Evolutionary conservation across 768 basidiomycete species (phyloP), one percentile per base, ranked within the genome.

Genomic region (Rhizopogon sp.): DNA sequence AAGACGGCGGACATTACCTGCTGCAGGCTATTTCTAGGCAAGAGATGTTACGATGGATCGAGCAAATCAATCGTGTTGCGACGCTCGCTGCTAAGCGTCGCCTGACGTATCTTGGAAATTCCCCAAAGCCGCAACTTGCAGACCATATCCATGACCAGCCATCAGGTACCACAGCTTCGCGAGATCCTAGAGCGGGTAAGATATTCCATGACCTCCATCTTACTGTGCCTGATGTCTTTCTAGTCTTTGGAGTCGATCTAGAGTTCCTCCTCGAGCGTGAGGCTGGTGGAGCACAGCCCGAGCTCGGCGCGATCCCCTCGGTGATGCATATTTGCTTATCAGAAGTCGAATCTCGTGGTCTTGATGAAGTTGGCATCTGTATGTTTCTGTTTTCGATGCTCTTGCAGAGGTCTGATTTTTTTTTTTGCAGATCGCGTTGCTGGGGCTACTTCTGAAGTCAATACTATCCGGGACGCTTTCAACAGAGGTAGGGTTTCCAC

Each of bases 281-380:
- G 58, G 74, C 77, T 6, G 72, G 72, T 17, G 74, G 76, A 43
- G 74, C 67, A 13, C 74, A 80, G 2, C 67, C 86, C 16, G 70
- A 69, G 13, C 74, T 79, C 22, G 88, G 85, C 0, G 72, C 81
- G 5, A 71, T 93, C 47, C 91, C 91, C 16, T 75, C 71, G 8
- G 74, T 90, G 52, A 75, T 93, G 31, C 77, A 84, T 55, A 77
- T 77, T 53, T 87, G 87, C 65, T 70, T 93, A 45, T 60, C 63
- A 1, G 90, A 89, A 66, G 80, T 93, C 17, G 91, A 93, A 68
- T 60, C 71, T 6, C 84, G 90, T 52, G 91, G 91, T 11, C 71
- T 93, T 59, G 81, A 73, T 16, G 91, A 93, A 75, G 83, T 88
- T 58, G 91, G 91, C 14, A 89, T 93, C 28, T 93, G 90, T 90